A percentile compares a stretch with the other conserved stretches of the same genome.
Evolutionary conservation across 2,329 filamentous ascomycete species (phyloP).

Genomic region (Phyllosticta citrichinensis): DNA sequence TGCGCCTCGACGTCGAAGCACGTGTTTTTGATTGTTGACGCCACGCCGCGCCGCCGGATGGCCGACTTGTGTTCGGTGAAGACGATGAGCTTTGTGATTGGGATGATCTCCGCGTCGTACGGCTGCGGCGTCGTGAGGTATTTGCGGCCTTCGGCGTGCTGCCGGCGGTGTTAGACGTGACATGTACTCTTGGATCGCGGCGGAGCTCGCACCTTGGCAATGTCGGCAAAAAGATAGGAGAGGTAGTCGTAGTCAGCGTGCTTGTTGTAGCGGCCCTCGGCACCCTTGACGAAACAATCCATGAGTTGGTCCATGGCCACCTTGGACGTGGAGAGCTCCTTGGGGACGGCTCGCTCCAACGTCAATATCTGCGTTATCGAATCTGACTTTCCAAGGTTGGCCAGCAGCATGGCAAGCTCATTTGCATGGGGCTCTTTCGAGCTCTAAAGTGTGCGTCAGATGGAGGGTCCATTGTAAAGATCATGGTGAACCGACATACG

Average conservation of each 20-base stretch:
- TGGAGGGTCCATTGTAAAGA: neutral
- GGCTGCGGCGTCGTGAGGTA: constrained; percentile 65
- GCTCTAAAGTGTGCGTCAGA: constrained; percentile 38
- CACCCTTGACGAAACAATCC: constrained; percentile 91
- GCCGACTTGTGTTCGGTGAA: constrained; percentile 85
- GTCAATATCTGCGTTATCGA: constrained; percentile 58
- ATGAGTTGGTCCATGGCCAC: constrained; percentile 80
- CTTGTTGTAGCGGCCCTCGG: constrained; percentile 72
- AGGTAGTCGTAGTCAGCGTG: constrained; percentile 85
- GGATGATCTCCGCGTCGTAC: constrained; percentile 70
- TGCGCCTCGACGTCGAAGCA: constrained; percentile 74
- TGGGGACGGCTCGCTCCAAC: constrained; percentile 58
- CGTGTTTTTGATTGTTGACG: constrained; percentile 88
- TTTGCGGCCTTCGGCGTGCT: constrained; percentile 61
- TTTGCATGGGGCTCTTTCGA: constrained; percentile 73
- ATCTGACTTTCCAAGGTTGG: constrained; percentile 80
- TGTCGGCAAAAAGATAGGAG: constrained; percentile 85
- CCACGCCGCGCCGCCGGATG: constrained; percentile 85
- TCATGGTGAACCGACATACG: constrained; percentile 47
- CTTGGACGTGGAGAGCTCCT: constrained; percentile 60
- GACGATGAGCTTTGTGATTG: constrained; percentile 82
- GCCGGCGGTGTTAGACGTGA: constrained; percentile 1
- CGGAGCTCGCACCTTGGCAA: constrained; percentile 49
- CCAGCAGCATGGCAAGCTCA: constrained; percentile 79
- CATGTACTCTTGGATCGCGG: neutral